Evolutionary conservation across 108 stramenopile genomes (phyloP), one percentile per base, ranked within the genome.

Genomic region (Cyclotella cryptica): DNA sequence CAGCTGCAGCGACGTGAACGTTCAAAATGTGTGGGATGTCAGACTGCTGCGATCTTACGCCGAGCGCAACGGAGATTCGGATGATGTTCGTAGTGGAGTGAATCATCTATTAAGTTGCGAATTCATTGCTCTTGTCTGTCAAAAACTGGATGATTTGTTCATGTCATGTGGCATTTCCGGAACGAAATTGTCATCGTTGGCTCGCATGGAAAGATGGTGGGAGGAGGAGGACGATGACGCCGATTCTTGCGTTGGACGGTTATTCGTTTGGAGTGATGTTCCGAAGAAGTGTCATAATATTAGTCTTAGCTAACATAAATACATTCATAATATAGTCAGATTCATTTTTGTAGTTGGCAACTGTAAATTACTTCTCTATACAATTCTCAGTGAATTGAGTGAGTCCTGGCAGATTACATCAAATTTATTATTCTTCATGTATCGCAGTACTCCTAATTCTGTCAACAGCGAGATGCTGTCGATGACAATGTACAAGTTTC

Each of bases 11-110:
- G 47, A 26, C 42, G 17, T 68, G 15, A 44, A 44, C 18, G 64
- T 81, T 42, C 57, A 76, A 55, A 67, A 69, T 59, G 51, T 86
- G 27, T 86, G 83, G 85, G 85, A 80, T 63, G 69, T 72, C 0
- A 79, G 79, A 49, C 68, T 86, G 27, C 43, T 86, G 21, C 55
- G 49, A 66, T 61, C 72, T 3, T 86, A 84, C 47, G 27, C 39
- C n/a, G 67, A 73, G 44, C 75, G 51, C 44, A 81, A 72, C 41
- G 7, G 22, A 17, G 39, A n/a, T 2, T 40, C 14, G 1, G 51
- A 15, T 0, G 29, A 29, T 12, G 27, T 39, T 40, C 18, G 5
- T 21, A 10, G 1, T 21, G 3, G 19, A 18, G 21, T 19, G 42
- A 35, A 29, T 9, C 28, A 59, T 59, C 26, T 72, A 19, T 6